These are phyloP conservation scores for Neolentinus lepideus DNA, from an alignment of 1,284 basidiomycete genomes.

Conservation along the genomic window DNA sequence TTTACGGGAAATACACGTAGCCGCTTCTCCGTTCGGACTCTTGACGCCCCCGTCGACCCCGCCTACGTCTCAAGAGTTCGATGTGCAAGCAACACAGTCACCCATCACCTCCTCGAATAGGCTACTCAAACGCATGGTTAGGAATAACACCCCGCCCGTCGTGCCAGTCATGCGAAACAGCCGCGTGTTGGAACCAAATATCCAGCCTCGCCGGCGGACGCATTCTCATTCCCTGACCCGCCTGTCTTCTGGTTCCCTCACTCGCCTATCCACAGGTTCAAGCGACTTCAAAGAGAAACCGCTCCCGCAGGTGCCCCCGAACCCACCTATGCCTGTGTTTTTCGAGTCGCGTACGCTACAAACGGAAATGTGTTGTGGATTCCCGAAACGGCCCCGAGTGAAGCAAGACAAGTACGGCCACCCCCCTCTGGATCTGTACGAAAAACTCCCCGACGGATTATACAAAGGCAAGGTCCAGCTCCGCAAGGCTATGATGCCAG, in stretches of 20 bases:
- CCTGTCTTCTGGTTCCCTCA: not conserved
- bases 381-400: constrained; percentile 57
- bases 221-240: not conserved
- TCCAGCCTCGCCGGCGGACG: not conserved
- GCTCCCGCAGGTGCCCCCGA: constrained; percentile 35
- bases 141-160: constrained; percentile 28
- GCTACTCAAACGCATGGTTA: constrained; percentile 39
- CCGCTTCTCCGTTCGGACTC: constrained; percentile 21
- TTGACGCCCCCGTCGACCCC: constrained; percentile 31
- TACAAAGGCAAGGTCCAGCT: constrained; percentile 50
- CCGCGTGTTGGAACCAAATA: not conserved
- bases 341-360: constrained; percentile 42
- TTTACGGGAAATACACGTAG: constrained; percentile 46
- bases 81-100: constrained; percentile 12
- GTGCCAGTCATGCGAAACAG: constrained; percentile 10
- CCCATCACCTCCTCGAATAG: constrained; percentile 22
- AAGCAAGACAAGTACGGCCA: constrained; percentile 25
- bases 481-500: constrained; percentile 51
- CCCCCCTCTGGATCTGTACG: constrained; percentile 38
- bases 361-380: constrained; percentile 52
- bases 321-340: constrained; percentile 23
- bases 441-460: constrained; percentile 55
- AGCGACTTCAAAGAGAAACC: constrained; percentile 29
- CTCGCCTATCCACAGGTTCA: not conserved
- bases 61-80: constrained; percentile 42